Evolutionary conservation across 1,139 yeast genomes (phyloP).

Genomic region (Debaryomycetaceae sp.): DNA sequence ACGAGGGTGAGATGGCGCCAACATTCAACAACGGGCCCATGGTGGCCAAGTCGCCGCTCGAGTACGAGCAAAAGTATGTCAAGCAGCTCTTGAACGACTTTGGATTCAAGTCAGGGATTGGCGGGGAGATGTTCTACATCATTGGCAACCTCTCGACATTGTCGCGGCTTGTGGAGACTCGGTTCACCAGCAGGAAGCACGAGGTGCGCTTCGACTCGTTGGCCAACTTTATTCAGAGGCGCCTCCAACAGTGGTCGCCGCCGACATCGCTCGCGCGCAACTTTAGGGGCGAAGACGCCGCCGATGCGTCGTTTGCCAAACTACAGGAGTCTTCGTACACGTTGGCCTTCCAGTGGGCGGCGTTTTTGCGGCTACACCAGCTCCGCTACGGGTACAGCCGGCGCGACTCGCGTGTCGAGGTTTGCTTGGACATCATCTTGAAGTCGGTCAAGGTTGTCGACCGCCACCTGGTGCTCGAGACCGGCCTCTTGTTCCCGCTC

Average conservation of each 20-base stretch:
- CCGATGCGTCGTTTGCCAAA: not conserved
- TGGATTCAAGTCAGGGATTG: conserved; percentile 20
- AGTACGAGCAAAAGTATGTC: conserved; percentile 15
- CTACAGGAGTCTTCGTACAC: conserved; percentile 14
- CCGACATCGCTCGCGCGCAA: conserved; percentile 6
- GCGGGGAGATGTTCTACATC: conserved; percentile 19
- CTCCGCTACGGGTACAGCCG: conserved; percentile 17
- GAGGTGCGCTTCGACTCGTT: conserved; percentile 15
- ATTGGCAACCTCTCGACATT: conserved; percentile 20
- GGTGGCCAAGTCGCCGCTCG: too few species aligned
- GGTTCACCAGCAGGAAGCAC: conserved; percentile 13
- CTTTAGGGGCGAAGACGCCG: not conserved
- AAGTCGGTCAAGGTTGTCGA: conserved; percentile 14
- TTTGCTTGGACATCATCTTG: conserved; percentile 15
- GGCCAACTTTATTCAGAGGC: conserved; percentile 18
- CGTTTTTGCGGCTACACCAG: conserved; percentile 18
- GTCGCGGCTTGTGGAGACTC: conserved; percentile 14
- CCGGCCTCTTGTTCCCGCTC: conserved; percentile 19
- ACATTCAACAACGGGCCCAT: not conserved
- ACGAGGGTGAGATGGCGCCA: too few species aligned
- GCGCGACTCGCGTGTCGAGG: conserved; percentile 15
- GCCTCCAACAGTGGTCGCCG: conserved; percentile 18
- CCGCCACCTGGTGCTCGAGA: conserved; percentile 11
- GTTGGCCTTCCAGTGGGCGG: conserved; percentile 20
- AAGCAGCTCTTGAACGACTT: conserved; percentile 16